A percentile compares a stretch with the other conserved stretches of the same genome.
Conservation (phyloP, 176 grass and related monocot species). For the Eleusine coracana region DNA sequence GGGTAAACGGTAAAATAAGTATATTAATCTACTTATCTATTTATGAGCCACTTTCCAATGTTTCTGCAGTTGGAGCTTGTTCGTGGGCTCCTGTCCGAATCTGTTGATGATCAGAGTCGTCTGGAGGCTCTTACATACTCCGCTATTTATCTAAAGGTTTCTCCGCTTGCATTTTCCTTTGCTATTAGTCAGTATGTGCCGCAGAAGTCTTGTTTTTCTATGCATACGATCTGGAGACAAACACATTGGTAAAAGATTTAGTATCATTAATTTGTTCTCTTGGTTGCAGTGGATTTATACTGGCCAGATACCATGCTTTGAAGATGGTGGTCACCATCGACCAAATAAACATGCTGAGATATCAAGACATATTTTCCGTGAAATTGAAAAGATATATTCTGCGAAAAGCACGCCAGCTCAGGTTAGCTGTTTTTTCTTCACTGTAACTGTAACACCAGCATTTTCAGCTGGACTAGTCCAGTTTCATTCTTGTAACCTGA, state of each 20-base stretch:
- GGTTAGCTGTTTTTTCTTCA: conserved; percentile 45
- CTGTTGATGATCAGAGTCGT: conserved; percentile 49
- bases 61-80: conserved; percentile 82
- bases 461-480: neutral
- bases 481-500: conserved; percentile 21
- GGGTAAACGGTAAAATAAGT: neutral
- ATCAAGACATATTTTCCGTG: conserved; percentile 87
- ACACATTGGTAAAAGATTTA: neutral
- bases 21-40: conserved; percentile 22
- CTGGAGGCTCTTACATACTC: conserved; percentile 76
- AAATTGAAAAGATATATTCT: conserved; percentile 77
- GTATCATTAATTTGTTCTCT: conserved; percentile 22
- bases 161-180: conserved; percentile 9
- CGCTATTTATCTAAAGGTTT: conserved; percentile 92
- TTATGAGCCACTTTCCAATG: conserved; percentile 28
- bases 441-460: neutral
- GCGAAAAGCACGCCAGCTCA: conserved; percentile 59
- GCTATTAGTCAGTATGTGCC: conserved; percentile 27
- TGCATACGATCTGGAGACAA: neutral
- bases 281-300: conserved; percentile 87
- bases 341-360: conserved; percentile 95
- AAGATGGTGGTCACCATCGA: conserved; percentile 86
- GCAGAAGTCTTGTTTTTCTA: conserved; percentile 3
- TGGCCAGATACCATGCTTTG: conserved; percentile 88
- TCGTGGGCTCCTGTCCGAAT: conserved; percentile 54